Base-by-base conservation (phyloP, 495 filamentous ascomycete species). In the Penicillium coprophilum region DNA sequence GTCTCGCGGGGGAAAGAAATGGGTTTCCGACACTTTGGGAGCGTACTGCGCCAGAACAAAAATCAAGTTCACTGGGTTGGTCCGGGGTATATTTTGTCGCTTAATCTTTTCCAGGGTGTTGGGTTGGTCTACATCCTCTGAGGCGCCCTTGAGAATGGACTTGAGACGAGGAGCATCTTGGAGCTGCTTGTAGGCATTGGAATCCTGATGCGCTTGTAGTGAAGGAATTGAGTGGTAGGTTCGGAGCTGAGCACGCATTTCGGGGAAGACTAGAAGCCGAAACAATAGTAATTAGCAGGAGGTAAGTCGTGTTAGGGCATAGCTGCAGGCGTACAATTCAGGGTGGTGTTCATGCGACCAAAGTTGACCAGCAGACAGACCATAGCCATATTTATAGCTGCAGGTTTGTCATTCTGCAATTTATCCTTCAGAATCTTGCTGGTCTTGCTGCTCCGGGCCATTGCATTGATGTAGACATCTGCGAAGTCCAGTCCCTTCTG, bases 151-250 rank as follows among this genome's bases (percentile, higher is more conserved):
- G 23, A 98, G 80, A 53, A 98, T 98, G 6, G 94, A 97, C 62
- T 98, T 98, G 34, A 98, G 80, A 34, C 94, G 84, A 1, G 94
- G 94, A 7, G 94, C 94, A 77, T 98, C 94, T 70, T 98, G 94
- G 8, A 98, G 80, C 67, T 98, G 94, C 70, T 98, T 98, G 75
- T 98, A 97, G 23, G 93, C 90, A 59, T 93, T 92, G 15, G 91
- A 89, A 61, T 97, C 94, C 72, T 96, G 92, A 55, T 89, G 88
- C 39, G 93, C 93, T 76, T 98, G 94, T 5, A 98, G 79, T 1
- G 90, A 96, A 12, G 94, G 94, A 58, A 98, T 98, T 1, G 95
- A 92, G 72, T 98, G 94, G 75, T 97, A 98, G 50, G 94, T 98
- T 69, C 94, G 89, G 32, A 98, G 81, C 62, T 97, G 94, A 43